These are phyloP conservation scores for Metarhizium rileyi DNA, from an alignment of 2,329 filamentous ascomycete genomes.

Conservation along the genomic window DNA sequence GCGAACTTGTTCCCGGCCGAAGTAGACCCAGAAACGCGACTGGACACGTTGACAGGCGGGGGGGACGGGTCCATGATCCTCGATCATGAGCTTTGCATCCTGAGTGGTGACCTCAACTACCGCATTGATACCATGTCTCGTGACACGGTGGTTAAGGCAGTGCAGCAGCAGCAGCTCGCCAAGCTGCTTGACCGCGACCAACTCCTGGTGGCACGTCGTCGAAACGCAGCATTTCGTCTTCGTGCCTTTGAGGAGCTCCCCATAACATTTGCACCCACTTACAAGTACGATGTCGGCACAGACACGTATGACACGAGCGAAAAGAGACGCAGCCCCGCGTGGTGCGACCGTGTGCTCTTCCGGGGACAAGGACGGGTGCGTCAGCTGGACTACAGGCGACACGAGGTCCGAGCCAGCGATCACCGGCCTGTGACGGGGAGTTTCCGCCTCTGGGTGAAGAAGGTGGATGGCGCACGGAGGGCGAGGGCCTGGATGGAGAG, in stretches of 20 bases:
- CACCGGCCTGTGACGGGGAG: conserved; percentile 83
- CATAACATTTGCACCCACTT: conserved; percentile 89
- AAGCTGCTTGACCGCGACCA: conserved; percentile 93
- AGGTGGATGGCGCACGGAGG: conserved; percentile 58
- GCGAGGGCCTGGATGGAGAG: conserved; percentile 61
- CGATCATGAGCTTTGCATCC: conserved; percentile 93
- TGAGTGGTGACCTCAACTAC: conserved; percentile 96
- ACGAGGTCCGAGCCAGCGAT: conserved; percentile 85
- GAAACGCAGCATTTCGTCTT: conserved; percentile 82
- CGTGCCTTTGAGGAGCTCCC: conserved; percentile 83
- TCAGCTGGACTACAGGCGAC: conserved; percentile 78
- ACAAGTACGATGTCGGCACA: conserved; percentile 96
- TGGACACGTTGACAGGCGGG: conserved; percentile 79
- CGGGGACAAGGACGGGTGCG: conserved; percentile 72
- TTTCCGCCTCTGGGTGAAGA: conserved; percentile 80
- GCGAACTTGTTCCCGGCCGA: conserved; percentile 63
- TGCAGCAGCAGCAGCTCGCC: conserved; percentile 68
- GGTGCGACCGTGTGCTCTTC: conserved; percentile 92
- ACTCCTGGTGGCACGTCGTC: conserved; percentile 75
- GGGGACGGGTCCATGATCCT: conserved; percentile 91
- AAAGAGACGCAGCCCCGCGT: conserved; percentile 87
- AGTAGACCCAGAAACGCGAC: conserved; percentile 53
- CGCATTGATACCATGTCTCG: conserved; percentile 96
- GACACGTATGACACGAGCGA: conserved; percentile 92
- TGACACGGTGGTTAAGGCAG: conserved; percentile 79